Evolutionary conservation across 139 green algal species (phyloP), one percentile per base, ranked within the genome.

Genomic region (Parachlorella kessleri): DNA sequence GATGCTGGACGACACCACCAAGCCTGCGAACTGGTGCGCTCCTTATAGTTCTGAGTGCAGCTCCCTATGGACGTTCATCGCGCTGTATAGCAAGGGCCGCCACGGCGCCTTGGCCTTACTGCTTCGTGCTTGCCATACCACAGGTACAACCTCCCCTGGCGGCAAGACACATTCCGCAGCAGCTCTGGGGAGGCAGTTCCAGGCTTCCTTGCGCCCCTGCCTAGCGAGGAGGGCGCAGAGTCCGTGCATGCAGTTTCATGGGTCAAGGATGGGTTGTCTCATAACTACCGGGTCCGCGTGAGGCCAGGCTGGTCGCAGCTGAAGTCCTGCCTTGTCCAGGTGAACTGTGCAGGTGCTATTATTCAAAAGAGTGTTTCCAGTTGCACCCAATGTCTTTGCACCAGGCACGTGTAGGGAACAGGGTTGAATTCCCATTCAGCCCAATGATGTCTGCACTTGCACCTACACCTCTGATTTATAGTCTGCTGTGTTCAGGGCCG

Each of bases 201-300:
- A 41, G 75, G 75, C 2, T 38, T 42, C 3, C 2, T 80, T 10
- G 54, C 38, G 33, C 32, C 2, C 24, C 48, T 81, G 42, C 75
- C 33, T 6, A 48, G 55, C 10, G 75, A 81, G 75, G 28, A 81
- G 48, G 64, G 72, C 18, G 48, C 66, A 1, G 75, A 81, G 75
- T 18, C 14, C 0, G 75, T 81, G 48, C 66, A 75, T 28, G 75
- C 75, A 1, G 66, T 42, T 3, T 41, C 9, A 41, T 81, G 66
- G 66, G 18, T 55, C 33, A 67, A 48, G 66, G 35, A 69, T 7
- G 66, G 75, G 2, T 18, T 18, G 2, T 26, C 36, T 1, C 75
- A 81, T 66, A 75, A 59, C 48, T 81, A 81, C 48, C 42, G 66
- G n/a, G 75, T 81, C 36, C 75, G 75, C 8, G 40, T 55, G 66